Evolutionary conservation across 2,329 filamentous ascomycete genomes (phyloP).

Genomic region (Pestalotiopsis fici): DNA sequence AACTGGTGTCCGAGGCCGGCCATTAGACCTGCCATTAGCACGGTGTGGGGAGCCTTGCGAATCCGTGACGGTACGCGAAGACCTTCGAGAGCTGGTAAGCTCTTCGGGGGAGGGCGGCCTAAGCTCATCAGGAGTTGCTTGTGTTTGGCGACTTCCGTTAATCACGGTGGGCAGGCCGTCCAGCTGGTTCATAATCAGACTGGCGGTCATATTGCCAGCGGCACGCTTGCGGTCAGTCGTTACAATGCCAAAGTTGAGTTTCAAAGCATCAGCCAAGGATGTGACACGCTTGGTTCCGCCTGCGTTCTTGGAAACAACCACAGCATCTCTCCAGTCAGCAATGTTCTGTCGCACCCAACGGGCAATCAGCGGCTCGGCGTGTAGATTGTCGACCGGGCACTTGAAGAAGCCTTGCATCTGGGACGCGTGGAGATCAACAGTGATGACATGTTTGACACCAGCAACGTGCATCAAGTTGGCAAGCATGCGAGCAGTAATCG

Average conservation of each 20-base stretch:
- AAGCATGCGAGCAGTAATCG: constrained; percentile 95
- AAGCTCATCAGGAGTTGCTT: constrained; percentile 21
- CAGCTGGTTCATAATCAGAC: constrained; percentile 72
- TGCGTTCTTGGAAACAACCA: constrained; percentile 97
- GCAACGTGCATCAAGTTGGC: constrained; percentile 92
- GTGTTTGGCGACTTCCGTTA: constrained; percentile 24
- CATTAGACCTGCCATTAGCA: constrained; percentile 30
- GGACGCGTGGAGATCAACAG: constrained; percentile 92
- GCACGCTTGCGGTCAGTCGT: constrained; percentile 76
- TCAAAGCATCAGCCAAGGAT: constrained; percentile 90
- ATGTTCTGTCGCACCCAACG: constrained; percentile 94
- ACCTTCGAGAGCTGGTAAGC: constrained; percentile 23
- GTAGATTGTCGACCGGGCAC: constrained; percentile 95
- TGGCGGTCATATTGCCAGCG: constrained; percentile 69
- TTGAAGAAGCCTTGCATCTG: constrained; percentile 99
- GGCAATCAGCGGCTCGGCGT: constrained; percentile 92
- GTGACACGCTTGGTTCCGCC: constrained; percentile 97
- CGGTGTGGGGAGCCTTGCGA: constrained; percentile 45
- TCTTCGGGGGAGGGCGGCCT: constrained; percentile 22
- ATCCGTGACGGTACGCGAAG: constrained; percentile 35
- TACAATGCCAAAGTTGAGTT: constrained; percentile 97
- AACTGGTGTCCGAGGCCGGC: constrained; percentile 26
- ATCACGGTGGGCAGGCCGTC: constrained; percentile 47
- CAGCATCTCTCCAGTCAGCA: constrained; percentile 82
- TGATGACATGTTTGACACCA: constrained; percentile 96